Base-by-base conservation (phyloP, 2,329 filamentous ascomycete genomes). In the Talaromyces sp. region DNA sequence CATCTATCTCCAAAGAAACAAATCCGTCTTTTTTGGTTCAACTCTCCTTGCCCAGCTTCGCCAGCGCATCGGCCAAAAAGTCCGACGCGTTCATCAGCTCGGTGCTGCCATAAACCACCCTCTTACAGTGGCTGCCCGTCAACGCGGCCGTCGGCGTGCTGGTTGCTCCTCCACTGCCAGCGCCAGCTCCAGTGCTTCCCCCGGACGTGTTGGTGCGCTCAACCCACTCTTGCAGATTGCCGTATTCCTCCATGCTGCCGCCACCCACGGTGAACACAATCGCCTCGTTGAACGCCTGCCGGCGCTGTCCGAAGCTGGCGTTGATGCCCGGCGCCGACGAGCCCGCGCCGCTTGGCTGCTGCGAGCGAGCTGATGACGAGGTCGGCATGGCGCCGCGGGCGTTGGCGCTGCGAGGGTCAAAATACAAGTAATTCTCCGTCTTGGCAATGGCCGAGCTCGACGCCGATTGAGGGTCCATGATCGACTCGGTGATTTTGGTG, bases 221-320 rank as follows among this genome's bases (percentile, higher is more conserved):
- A 5, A 93, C 91, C 95, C 95, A 99, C 71, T 98, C 95, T 73
- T 96, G 91, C 72, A 99, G 74, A 75, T 99, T 99, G 21, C 93
- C 93, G 73, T 98, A 99, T 74, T 99, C 95, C 68, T 99, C 95
- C 90, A 99, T 98, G 72, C 92, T 97, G 49, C 95, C 95, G 53
- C 96, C 95, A 4, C 95, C 95, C 3, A 96, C 91, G 0, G 91
- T 93, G 71, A 97, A 96, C n/a, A 96, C 91, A 58, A 96, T 88
- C 1, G 91, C 90, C 70, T 96, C 93, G 55, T 86, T 90, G 75
- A 93, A 97, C 0, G 91, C 92, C 70, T 96, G 93, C 58, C 93
- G 82, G 62, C 92, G 81, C 76, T 98, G 93, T 1, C 93, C 95
- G 74, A 98, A 98, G 59, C 86, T 96, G 7, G 92, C 93, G 35